Evolutionary conservation across 2,329 filamentous ascomycete species (phyloP), one percentile per base, ranked within the genome.

Genomic region (Cytospora chrysosperma): DNA sequence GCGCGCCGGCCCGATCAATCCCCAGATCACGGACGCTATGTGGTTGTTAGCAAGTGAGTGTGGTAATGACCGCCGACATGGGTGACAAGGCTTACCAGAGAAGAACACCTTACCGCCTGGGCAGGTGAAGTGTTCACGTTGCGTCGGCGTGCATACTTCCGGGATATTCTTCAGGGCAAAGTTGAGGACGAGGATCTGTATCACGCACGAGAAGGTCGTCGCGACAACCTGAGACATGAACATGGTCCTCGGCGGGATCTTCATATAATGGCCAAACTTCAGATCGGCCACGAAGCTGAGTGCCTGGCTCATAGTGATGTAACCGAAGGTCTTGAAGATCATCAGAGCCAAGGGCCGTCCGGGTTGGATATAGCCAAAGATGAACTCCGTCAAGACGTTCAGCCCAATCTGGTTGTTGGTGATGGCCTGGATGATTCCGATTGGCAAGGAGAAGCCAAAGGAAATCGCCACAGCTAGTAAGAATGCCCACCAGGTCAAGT

Each of bases 181-280:
- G 69, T 90, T 88, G 66, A 90, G 79, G 4, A 89, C 86, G 4
- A 81, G 73, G 62, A 90, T 82, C 72, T 90, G 88, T 47, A 90
- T 83, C 66, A 90, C 82, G 73, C 85, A 88, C 0, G 86, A 87
- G 70, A 88, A 81, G 0, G 88, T 83, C 0, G 87, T 88, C 9
- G 88, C 87, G 1, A 88, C 82, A 4, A 89, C 81, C 72, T 90
- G 88, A 5, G 82, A 81, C 75, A 83, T 80, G 75, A 90, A 90
- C 77, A 89, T 88, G 19, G 85, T 87, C 21, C 85, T 79, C 17
- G 86, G 87, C 0, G 88, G 87, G 12, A 86, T 85, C 74, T 87
- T 87, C 87, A 91, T 90, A 77, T 91, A 91, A 71, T 91, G 88
- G 6, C 85, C 88, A 52, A 89, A 85, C 70, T 90, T 90, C 67